phyloP scores from a whole-genome alignment of 306 rosid species.

The Lathyrus tuberosus region DNA sequence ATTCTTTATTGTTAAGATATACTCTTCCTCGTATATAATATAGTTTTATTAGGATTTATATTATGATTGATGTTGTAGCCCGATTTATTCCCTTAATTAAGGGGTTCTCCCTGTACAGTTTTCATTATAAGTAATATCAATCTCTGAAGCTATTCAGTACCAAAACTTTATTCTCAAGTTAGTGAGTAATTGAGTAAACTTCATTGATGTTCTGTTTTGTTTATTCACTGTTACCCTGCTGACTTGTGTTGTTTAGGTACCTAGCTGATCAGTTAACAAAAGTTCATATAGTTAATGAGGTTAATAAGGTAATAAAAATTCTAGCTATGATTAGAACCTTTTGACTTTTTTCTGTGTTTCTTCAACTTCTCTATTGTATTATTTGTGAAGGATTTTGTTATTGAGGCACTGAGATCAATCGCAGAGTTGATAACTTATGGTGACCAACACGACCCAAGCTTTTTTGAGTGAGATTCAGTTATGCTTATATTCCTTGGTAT shows the following conservation, averaged over 20 bases:
- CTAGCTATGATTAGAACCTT: slow-evolving; percentile 25
- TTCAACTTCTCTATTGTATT: slow-evolving; percentile 38
- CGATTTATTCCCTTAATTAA: not conserved
- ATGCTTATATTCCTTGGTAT: slow-evolving; percentile 34
- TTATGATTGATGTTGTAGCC: not conserved
- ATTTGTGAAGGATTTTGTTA: slow-evolving; percentile 70
- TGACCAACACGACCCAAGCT: slow-evolving; percentile 80
- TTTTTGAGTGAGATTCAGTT: slow-evolving; percentile 76
- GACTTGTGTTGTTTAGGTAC: slow-evolving; percentile 59
- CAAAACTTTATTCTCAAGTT: not conserved
- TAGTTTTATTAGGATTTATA: not conserved
- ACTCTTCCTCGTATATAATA: not conserved
- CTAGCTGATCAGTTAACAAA: slow-evolving; percentile 75
- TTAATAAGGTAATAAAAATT: slow-evolving; percentile 70
- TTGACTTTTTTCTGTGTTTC: slow-evolving; percentile 29
- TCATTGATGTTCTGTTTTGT: slow-evolving; percentile 32
- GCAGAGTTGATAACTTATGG: slow-evolving; percentile 90
- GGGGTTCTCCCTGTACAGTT: not conserved
- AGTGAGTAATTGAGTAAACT: slow-evolving; percentile 8
- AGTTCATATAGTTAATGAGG: slow-evolving; percentile 80
- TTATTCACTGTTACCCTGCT: slow-evolving; percentile 26
- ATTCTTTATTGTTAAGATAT: not conserved
- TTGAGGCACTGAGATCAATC: slow-evolving; percentile 88
- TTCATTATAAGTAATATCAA: not conserved
- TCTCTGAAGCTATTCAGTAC: not conserved